Evolutionary conservation across 2,329 filamentous ascomycete species (phyloP).

Genomic region (Penicillium hordei): DNA sequence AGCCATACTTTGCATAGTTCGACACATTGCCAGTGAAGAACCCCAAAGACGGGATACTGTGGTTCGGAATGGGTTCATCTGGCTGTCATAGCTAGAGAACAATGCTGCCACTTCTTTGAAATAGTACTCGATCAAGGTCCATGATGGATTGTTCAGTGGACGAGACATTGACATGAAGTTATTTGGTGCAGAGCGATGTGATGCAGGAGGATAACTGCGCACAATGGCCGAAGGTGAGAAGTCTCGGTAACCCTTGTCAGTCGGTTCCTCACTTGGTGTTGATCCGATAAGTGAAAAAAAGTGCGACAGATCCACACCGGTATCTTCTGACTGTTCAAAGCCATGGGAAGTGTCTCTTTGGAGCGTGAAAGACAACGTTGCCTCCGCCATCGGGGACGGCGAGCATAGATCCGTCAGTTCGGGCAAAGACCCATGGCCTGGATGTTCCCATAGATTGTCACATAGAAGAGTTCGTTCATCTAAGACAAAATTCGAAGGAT

Average conservation of each 20-base stretch:
- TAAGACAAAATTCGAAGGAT: conserved; percentile 13
- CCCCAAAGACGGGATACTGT: conserved; percentile 59
- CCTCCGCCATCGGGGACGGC: conserved; percentile 22
- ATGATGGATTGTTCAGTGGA: conserved; percentile 51
- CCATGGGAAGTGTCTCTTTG: conserved; percentile 19
- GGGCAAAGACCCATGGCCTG: conserved; percentile 30
- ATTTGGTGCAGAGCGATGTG: conserved; percentile 21
- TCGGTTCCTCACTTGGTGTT: conserved; percentile 15
- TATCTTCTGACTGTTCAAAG: conserved; percentile 21
- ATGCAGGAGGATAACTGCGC: conserved; percentile 33
- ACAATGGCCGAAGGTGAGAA: conserved; percentile 38
- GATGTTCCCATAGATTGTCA: conserved; percentile 35
- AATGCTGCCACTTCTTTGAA: conserved; percentile 62
- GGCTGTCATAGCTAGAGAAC: conserved; percentile 65
- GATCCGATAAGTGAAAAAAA: conserved; percentile 31
- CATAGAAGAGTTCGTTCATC: conserved; percentile 24
- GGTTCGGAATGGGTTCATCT: conserved; percentile 61
- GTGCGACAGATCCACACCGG: conserved; percentile 22
- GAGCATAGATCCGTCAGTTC: conserved; percentile 36
- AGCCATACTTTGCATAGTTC: conserved; percentile 64
- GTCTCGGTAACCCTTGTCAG: conserved; percentile 18
- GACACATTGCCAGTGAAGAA: conserved; percentile 59
- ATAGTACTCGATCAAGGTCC: conserved; percentile 62
- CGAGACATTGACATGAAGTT: conserved; percentile 39
- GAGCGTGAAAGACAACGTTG: conserved; percentile 18